Percentiles rank a stretch among this genome's conserved stretches.
Evolutionary conservation across 768 basidiomycete genomes (phyloP).

Genomic region (Sarcodon sp.): DNA sequence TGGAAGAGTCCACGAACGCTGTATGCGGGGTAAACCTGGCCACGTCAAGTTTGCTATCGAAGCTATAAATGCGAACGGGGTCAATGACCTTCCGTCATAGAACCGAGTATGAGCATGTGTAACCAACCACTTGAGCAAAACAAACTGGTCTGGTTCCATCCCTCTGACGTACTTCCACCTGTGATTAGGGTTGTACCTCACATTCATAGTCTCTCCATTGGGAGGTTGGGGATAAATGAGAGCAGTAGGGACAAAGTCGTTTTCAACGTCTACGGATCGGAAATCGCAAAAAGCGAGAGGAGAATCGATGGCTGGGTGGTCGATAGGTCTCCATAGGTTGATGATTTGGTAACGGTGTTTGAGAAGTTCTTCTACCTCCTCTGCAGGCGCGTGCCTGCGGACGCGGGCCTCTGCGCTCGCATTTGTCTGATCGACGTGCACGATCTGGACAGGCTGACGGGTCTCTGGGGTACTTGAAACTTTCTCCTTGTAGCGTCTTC

Average conservation of each 20-base stretch:
- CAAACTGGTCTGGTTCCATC: constrained; percentile 29
- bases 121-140: constrained; percentile 34
- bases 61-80: constrained; percentile 11
- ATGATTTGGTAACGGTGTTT: constrained; percentile 37
- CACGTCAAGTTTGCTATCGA: constrained; percentile 23
- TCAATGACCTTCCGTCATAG: background rate
- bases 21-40: constrained; percentile 50
- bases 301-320: constrained; percentile 30
- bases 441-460: constrained; percentile 28
- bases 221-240: constrained; percentile 25
- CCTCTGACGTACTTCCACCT: constrained; percentile 33
- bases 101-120: too few relatives aligned
- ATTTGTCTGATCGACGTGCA: constrained; percentile 34
- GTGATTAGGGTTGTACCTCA: constrained; percentile 25
- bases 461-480: constrained; percentile 22
- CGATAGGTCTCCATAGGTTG: constrained; percentile 42
- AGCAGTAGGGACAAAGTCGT: constrained; percentile 24
- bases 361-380: constrained; percentile 24
- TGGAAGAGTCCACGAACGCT: constrained; percentile 42
- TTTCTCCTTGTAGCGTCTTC: constrained; percentile 25
- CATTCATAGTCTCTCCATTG: constrained; percentile 29
- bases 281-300: constrained; percentile 37
- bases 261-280: constrained; percentile 22
- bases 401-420: constrained; percentile 27
- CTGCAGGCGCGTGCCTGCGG: constrained; percentile 25